These are phyloP conservation scores for Pseudocohnilembus persalinus DNA, from an alignment of 169 alveolate species.

Conservation along the genomic window DNA sequence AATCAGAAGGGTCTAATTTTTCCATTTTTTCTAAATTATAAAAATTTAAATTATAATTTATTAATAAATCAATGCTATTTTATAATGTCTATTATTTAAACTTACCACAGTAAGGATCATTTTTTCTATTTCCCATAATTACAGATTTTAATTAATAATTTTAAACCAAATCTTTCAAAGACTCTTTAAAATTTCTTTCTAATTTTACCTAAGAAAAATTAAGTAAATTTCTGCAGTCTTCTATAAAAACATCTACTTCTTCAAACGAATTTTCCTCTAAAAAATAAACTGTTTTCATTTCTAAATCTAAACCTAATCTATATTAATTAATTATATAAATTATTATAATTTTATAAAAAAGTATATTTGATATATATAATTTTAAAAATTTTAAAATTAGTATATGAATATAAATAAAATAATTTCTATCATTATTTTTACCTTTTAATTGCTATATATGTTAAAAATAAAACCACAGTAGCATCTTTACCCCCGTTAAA, in stretches of 20 bases:
- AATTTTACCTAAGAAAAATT: not conserved
- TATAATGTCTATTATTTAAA: not conserved
- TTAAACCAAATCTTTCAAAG: not conserved
- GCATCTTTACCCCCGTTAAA: constrained; percentile 33
- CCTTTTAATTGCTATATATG: constrained; percentile 7
- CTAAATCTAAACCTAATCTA: no score
- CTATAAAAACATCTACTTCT: constrained; percentile 13
- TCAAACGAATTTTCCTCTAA: constrained; percentile 15
- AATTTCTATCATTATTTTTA: not conserved
- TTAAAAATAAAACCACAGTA: constrained; percentile 10
- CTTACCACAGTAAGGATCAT: constrained; percentile 60
- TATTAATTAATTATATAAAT: not conserved
- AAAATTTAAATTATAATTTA: not conserved
- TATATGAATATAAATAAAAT: not conserved
- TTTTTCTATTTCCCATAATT: constrained; percentile 58
- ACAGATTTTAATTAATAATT: constrained; percentile 32
- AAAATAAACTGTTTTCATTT: constrained; percentile 10
- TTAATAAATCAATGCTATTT: not conserved
- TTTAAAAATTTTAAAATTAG: no score
- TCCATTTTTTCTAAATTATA: constrained; percentile 17
- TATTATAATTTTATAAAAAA: not conserved
- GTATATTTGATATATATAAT: not conserved
- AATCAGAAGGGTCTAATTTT: constrained; percentile 22
- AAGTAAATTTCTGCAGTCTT: not conserved
- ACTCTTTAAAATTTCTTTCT: constrained; percentile 25